These are phyloP conservation scores for Ceratocystis eucalypticola DNA, from an alignment of 2,329 filamentous ascomycete species.

Conservation along the genomic window DNA sequence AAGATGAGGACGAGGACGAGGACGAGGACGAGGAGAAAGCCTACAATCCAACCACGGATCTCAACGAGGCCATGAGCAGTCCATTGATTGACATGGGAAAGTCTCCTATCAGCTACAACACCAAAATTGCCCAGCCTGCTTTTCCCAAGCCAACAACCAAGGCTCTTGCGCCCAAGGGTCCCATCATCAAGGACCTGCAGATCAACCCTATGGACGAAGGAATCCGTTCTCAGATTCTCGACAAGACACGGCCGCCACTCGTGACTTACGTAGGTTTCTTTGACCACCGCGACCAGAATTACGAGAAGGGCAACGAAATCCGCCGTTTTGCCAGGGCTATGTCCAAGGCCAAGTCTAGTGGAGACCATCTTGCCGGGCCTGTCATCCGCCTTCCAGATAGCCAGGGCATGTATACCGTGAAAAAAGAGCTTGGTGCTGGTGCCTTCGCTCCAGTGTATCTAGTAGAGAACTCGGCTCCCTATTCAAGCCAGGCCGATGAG, in stretches of 20 bases:
- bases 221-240: constrained; percentile 61
- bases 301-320: constrained; percentile 59
- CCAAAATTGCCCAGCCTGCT: constrained; percentile 28
- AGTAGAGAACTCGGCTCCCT: constrained; percentile 55
- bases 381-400: constrained; percentile 55
- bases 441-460: constrained; percentile 95
- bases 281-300: constrained; percentile 51
- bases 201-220: constrained; percentile 81
- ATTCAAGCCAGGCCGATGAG: constrained; percentile 33
- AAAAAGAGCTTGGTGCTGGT: constrained; percentile 76
- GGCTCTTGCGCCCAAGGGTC: constrained; percentile 42
- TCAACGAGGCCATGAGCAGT: constrained; percentile 40
- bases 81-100: constrained; percentile 55
- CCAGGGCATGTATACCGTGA: constrained; percentile 58
- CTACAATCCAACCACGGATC: constrained; percentile 25
- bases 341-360: constrained; percentile 41
- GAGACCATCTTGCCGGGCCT: constrained; percentile 49
- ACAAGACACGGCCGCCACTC: constrained; percentile 59
- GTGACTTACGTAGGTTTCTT: constrained; percentile 65
- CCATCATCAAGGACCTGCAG: constrained; percentile 66
- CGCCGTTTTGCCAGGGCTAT: constrained; percentile 64
- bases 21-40: constrained; percentile 20
- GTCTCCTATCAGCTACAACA: constrained; percentile 30
- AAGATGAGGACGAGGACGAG: constrained; percentile 26
- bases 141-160: constrained; percentile 24